phyloP scores from a whole-genome alignment of 352 stramenopile genomes.

The Pythium biforme region DNA sequence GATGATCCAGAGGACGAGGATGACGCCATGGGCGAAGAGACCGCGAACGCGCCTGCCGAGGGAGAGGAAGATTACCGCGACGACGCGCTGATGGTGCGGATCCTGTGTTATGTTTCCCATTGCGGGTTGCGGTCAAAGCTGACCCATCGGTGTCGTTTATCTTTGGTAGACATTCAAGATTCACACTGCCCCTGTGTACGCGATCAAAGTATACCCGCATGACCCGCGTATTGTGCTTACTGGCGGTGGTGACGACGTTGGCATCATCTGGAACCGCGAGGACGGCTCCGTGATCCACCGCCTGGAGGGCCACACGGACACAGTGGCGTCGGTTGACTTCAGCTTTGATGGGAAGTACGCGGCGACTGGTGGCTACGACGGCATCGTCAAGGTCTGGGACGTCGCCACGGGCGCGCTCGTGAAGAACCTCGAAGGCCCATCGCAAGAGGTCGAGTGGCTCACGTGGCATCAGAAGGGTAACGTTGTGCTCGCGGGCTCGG shows the following conservation, averaged over 20 bases:
- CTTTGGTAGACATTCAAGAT: conserved; percentile 65
- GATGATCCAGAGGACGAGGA: conserved; percentile 83
- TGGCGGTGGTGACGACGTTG: conserved; percentile 81
- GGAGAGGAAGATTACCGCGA: conserved; percentile 17
- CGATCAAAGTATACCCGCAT: conserved; percentile 76
- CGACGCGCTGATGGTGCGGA: conserved; percentile 30
- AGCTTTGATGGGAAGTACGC: conserved; percentile 88
- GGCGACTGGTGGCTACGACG: conserved; percentile 84
- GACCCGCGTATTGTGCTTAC: conserved; percentile 81
- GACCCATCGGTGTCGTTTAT: background rate
- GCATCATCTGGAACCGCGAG: conserved; percentile 86
- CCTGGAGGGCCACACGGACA: conserved; percentile 77
- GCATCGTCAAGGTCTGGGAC: conserved; percentile 89
- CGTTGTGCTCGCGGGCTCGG: conserved; percentile 86
- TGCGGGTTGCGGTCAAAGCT: too few relatives aligned
- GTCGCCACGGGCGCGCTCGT: conserved; percentile 76
- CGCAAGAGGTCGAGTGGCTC: conserved; percentile 90
- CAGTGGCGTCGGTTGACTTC: conserved; percentile 81
- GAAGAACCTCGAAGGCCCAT: conserved; percentile 84
- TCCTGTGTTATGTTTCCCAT: background rate
- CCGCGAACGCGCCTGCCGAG: conserved; percentile 1
- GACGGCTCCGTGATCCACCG: conserved; percentile 77
- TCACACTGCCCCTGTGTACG: conserved; percentile 79
- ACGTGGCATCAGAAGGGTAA: conserved; percentile 91
- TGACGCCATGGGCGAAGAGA: conserved; percentile 59